A percentile compares a stretch with the other conserved stretches of the same genome.
These are phyloP conservation scores for Sequoiadendron giganteum DNA, from an alignment of 75 land plant genomes.

Conservation along the genomic window DNA sequence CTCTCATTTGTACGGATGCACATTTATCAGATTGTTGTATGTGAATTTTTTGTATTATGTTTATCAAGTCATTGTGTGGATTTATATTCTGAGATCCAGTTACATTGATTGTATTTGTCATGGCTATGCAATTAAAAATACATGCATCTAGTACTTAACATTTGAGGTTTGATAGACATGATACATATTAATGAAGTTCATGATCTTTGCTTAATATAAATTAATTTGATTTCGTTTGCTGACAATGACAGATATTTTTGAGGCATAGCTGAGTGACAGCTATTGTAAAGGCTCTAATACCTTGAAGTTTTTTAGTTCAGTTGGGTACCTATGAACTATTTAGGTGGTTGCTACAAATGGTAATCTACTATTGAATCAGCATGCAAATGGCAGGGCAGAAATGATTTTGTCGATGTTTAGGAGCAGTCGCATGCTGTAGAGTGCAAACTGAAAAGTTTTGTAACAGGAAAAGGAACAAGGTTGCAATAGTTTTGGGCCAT, in stretches of 20 bases:
- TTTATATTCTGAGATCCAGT: neutral
- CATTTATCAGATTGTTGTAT: neutral
- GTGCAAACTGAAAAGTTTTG: neutral
- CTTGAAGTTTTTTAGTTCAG: neutral
- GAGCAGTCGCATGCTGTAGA: neutral
- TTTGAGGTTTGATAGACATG: neutral
- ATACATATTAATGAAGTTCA: neutral
- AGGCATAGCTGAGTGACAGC: neutral
- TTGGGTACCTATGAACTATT: neutral
- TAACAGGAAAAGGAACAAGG: neutral
- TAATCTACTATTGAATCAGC: neutral
- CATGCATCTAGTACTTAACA: neutral
- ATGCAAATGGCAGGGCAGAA: neutral
- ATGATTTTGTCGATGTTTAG: neutral
- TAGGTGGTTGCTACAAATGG: neutral
- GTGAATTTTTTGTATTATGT: neutral
- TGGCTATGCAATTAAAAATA: neutral
- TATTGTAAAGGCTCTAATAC: neutral
- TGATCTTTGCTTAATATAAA: neutral
- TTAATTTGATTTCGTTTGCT: neutral
- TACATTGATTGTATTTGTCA: neutral
- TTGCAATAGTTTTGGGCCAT: neutral
- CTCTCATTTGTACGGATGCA: neutral
- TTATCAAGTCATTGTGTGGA: neutral
- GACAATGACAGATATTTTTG: constrained; percentile 8